These are phyloP conservation scores for Trichoderma breve DNA, from an alignment of 2,329 filamentous ascomycete species.

Conservation along the genomic window DNA sequence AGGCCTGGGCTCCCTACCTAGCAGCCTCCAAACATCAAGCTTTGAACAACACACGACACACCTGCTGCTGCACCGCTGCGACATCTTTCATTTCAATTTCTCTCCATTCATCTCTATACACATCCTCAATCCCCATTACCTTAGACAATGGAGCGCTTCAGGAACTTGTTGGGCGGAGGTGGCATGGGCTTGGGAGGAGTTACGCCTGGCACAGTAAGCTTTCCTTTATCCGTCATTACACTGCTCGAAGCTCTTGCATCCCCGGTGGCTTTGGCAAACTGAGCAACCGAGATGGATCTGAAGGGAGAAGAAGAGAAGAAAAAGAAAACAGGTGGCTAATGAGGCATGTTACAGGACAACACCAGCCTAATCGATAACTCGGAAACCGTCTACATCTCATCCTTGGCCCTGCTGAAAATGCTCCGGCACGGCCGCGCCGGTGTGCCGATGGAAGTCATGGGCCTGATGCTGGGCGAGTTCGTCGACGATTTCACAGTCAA, in stretches of 20 bases:
- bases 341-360: slow-evolving; percentile 63
- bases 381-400: slow-evolving; percentile 99
- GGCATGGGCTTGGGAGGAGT: slow-evolving; percentile 63
- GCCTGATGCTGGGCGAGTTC: slow-evolving; percentile 97
- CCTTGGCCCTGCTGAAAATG: slow-evolving; percentile 96
- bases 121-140: neutral
- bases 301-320: neutral
- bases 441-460: slow-evolving; percentile 99
- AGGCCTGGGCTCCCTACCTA: neutral
- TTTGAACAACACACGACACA: neutral
- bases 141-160: slow-evolving; percentile 80
- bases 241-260: neutral
- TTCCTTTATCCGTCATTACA: neutral
- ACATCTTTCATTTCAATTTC: neutral
- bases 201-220: slow-evolving; percentile 41
- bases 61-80: neutral
- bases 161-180: slow-evolving; percentile 78
- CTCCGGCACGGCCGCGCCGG: slow-evolving; percentile 93
- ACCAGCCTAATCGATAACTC: slow-evolving; percentile 94
- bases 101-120: neutral
- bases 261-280: neutral
- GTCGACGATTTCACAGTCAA: slow-evolving; percentile 98
- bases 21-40: slow-evolving; percentile 2
- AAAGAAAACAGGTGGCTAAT: slow-evolving; percentile 21
- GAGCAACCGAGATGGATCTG: neutral